Conservation (phyloP, 768 basidiomycete species). For the Suillus subluteus region DNA sequence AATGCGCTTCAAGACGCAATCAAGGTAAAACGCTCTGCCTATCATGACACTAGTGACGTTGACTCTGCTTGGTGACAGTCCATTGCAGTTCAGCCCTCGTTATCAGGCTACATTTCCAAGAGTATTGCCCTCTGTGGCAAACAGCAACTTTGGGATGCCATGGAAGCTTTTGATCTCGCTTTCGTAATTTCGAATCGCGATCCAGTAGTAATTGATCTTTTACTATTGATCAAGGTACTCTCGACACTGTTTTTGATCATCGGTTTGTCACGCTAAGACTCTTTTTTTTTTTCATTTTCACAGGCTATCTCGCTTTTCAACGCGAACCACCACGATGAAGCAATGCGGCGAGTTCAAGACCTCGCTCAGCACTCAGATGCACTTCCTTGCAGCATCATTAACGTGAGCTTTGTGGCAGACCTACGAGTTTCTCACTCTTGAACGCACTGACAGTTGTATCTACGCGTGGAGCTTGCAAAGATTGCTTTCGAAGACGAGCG, state of each 20-base stretch:
- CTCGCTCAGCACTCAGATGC: neutral
- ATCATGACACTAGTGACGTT: neutral
- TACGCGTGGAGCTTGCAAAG: neutral
- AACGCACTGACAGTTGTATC: neutral
- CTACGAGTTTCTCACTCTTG: neutral
- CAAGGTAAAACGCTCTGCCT: neutral
- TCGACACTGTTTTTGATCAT: neutral
- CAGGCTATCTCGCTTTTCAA: neutral
- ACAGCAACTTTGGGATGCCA: neutral
- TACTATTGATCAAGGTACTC: neutral
- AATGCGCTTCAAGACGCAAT: neutral
- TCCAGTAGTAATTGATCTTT: neutral
- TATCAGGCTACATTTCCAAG: neutral
- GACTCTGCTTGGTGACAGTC: neutral
- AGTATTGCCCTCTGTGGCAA: neutral
- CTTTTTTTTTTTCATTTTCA: neutral
- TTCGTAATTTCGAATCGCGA: neutral
- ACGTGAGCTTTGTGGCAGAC: neutral
- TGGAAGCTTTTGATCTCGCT: neutral
- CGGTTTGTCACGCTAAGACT: neutral
- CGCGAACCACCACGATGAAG: neutral
- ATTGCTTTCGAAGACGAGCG: neutral
- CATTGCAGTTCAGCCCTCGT: neutral
- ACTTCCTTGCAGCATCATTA: neutral
- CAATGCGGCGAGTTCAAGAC: neutral